A percentile compares a stretch with the other conserved stretches of the same genome.
phyloP scores from a whole-genome alignment of 169 alveolate genomes.

The Plasmodium yoelii region DNA sequence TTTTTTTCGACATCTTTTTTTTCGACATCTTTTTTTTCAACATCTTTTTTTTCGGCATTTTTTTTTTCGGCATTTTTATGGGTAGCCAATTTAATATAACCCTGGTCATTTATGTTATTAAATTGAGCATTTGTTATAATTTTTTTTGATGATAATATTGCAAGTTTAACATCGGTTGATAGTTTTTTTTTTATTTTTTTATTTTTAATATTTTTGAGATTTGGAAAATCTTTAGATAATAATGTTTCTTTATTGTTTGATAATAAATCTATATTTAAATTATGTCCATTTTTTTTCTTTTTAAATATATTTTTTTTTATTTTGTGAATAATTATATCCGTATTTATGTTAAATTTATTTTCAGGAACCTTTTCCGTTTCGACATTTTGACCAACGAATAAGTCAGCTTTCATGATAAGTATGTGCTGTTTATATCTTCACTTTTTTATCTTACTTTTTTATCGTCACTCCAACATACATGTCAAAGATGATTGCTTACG shows the following conservation, averaged over 20 bases:
- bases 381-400: slow-evolving; percentile 5
- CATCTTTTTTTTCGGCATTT: too few species aligned
- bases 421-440: too few species aligned
- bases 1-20: too few species aligned
- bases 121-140: slow-evolving; percentile 15
- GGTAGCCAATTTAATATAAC: too few species aligned
- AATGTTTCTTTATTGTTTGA: neutral
- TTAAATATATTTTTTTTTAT: neutral
- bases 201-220: slow-evolving; percentile 54
- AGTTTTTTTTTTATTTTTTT: slow-evolving; percentile 25
- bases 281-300: neutral
- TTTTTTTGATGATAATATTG: slow-evolving; percentile 53
- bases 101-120: too few species aligned
- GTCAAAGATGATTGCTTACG: too few species aligned
- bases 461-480: too few species aligned
- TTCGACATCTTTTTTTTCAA: too few species aligned
- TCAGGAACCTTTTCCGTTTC: slow-evolving; percentile 29
- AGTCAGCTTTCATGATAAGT: slow-evolving; percentile 4
- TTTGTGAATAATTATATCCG: neutral
- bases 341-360: neutral
- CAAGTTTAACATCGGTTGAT: slow-evolving; percentile 43
- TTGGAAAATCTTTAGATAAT: slow-evolving; percentile 29
- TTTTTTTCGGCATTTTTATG: too few species aligned
- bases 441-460: too few species aligned
- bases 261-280: neutral